Evolutionary conservation across 2,329 filamentous ascomycete genomes (phyloP).

Genomic region (Cladosporium colombiae): DNA sequence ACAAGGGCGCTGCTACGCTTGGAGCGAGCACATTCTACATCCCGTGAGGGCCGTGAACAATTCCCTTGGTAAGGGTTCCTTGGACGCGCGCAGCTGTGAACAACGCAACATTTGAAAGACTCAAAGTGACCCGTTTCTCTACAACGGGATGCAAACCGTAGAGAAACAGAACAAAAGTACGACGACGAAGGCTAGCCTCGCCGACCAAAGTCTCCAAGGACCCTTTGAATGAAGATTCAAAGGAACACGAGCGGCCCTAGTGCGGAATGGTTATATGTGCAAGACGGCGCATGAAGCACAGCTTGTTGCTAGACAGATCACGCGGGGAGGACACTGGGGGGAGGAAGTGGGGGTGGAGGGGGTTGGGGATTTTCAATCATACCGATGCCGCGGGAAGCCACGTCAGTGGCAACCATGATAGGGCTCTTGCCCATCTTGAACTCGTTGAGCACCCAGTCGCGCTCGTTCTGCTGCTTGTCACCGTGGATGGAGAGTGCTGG

Average conservation of each 20-base stretch:
- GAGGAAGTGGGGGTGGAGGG: constrained; percentile 36
- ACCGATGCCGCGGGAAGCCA: constrained; percentile 99
- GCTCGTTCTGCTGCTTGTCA: constrained; percentile 99
- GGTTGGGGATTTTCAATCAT: constrained; percentile 68
- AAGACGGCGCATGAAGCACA: constrained; percentile 78
- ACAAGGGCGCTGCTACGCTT: constrained; percentile 28
- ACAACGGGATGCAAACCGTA: constrained; percentile 78
- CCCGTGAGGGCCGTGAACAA: constrained; percentile 51
- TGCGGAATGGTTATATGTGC: constrained; percentile 79
- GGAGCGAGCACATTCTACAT: constrained; percentile 36
- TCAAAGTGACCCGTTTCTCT: constrained; percentile 71
- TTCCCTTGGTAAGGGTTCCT: constrained; percentile 64
- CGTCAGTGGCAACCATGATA: constrained; percentile 99
- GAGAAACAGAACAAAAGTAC: constrained; percentile 66
- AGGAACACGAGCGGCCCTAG: constrained; percentile 81
- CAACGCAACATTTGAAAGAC: constrained; percentile 59
- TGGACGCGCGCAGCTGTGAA: constrained; percentile 70
- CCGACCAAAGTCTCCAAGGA: constrained; percentile 73
- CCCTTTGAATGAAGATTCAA: constrained; percentile 72
- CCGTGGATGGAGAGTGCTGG: constrained; percentile 97
- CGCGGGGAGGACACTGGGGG: constrained; percentile 43
- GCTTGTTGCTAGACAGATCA: constrained; percentile 75
- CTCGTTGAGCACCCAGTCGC: constrained; percentile 98
- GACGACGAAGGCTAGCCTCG: constrained; percentile 48
- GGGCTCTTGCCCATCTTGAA: constrained; percentile 99